A percentile compares a stretch with the other conserved stretches of the same genome.
Conservation (phyloP, 192 early-diverging fungal genomes). For the Chytriomyces sp. region DNA sequence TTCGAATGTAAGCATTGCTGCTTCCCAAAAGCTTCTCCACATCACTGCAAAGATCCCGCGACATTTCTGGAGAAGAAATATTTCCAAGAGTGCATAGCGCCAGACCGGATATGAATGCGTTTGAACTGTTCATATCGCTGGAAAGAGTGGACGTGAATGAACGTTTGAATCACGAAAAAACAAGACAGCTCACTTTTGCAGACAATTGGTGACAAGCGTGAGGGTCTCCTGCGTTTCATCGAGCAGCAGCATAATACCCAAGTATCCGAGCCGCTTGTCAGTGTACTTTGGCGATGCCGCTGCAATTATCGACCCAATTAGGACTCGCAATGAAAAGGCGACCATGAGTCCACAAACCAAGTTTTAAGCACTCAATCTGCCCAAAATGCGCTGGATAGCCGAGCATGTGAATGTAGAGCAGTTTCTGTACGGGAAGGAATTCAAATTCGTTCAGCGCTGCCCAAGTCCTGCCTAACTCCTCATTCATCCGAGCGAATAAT, state of each 20-base stretch:
- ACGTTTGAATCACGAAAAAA: conserved; percentile 1
- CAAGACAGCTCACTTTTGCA: conserved; percentile 82
- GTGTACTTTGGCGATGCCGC: conserved; percentile 89
- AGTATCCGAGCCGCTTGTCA: conserved; percentile 95
- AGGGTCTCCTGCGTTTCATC: conserved; percentile 97
- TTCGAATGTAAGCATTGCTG: conserved; percentile 91
- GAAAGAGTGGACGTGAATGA: background rate
- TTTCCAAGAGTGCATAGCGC: conserved; percentile 95
- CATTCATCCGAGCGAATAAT: background rate
- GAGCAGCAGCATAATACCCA: conserved; percentile 94
- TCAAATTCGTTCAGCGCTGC: too few relatives aligned
- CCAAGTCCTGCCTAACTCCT: background rate
- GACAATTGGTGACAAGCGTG: conserved; percentile 97
- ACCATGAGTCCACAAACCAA: conserved; percentile 56
- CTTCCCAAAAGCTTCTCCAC: conserved; percentile 91
- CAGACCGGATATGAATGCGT: conserved; percentile 94
- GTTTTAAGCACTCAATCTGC: conserved; percentile 98
- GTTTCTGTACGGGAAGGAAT: conserved; percentile 63
- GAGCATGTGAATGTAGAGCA: conserved; percentile 98
- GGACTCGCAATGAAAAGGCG: background rate
- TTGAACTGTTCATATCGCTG: conserved; percentile 92
- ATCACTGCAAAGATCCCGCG: conserved; percentile 90
- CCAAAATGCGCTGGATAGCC: conserved; percentile 99
- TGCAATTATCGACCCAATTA: conserved; percentile 12
- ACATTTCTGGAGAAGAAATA: conserved; percentile 93